Evolutionary conservation across 306 rosid species (phyloP), one percentile per base, ranked within the genome.

Genomic region (Prunus mongolica): DNA sequence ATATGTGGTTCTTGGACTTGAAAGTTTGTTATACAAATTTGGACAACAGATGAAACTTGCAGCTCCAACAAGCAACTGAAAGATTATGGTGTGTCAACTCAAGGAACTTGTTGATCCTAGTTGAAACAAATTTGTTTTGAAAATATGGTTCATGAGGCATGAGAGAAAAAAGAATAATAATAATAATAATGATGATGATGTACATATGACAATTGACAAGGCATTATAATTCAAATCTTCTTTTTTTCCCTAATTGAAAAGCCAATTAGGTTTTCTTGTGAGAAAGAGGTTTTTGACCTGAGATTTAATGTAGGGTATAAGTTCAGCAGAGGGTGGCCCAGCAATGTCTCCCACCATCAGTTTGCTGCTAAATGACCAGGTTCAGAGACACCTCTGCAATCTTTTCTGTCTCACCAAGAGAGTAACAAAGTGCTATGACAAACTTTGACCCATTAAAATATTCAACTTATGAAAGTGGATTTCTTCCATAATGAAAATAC

Each of bases 261-360:
- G 74, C 71, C 67, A 80, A 81, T 54, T 52, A 79, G 66, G 63
- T 67, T 84, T 75, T 57, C 62, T 38, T 74, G 73, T 72, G 14
- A 13, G 54, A 68, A 54, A 47, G 70, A 82, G 83, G 77, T 84
- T 78, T 86, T 88, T 80, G 86, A 86, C 82, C 67, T 13, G 64
- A 72, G 82, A 83, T 69, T 71, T 58, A 74, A 67, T 88, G 87
- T 88, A 82, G 85, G 91, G 79, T 67, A 78, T 84, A 44, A 81
- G 80, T 83, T 69, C 76, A 67, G 82, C 92, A 85, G 38, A 69
- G 86, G 83, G 82, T 87, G 87, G 83, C 82, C 85, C 78, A 84
- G 77, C 86, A 70, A 71, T 88, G 97, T 87, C 86, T 76, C 89
- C 96, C 98, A 91, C 91, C 67, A 75, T 82, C 19, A 69, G 65